Evolutionary conservation across 2,329 filamentous ascomycete genomes (phyloP).

Genomic region (Colletotrichum incanum): DNA sequence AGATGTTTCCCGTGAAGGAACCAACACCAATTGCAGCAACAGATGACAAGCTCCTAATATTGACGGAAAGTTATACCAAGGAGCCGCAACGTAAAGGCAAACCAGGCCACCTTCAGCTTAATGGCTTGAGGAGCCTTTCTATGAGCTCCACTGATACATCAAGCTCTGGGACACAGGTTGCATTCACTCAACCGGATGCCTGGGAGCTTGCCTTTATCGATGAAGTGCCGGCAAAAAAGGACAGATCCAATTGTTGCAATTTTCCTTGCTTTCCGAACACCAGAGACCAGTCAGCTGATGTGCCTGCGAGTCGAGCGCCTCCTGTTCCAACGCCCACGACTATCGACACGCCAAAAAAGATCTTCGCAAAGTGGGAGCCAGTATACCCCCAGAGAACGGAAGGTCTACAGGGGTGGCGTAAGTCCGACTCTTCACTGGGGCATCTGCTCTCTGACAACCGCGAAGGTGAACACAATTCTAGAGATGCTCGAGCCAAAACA

Average conservation of each 20-base stretch:
- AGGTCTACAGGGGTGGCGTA: constrained; percentile 20
- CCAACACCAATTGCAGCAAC: not conserved
- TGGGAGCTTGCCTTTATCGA: constrained; percentile 55
- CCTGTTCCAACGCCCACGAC: constrained; percentile 22
- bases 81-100: not conserved
- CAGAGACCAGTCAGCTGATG: constrained; percentile 19
- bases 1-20: not conserved
- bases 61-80: constrained; percentile 28
- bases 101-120: constrained; percentile 33
- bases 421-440: not conserved
- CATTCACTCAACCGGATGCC: constrained; percentile 50
- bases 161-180: constrained; percentile 51
- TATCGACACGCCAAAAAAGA: constrained; percentile 38
- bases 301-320: not conserved
- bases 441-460: not conserved
- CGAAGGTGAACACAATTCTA: constrained; percentile 5
- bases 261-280: constrained; percentile 24
- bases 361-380: constrained; percentile 30
- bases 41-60: not conserved
- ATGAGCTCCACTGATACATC: constrained; percentile 23
- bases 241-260: constrained; percentile 40
- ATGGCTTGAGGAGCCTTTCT: constrained; percentile 37
- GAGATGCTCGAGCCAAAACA: constrained; percentile 30
- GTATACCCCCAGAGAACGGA: constrained; percentile 30
- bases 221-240: constrained; percentile 47